Conservation (phyloP, 2,329 filamentous ascomycete genomes). For the Talaromyces sp. region DNA sequence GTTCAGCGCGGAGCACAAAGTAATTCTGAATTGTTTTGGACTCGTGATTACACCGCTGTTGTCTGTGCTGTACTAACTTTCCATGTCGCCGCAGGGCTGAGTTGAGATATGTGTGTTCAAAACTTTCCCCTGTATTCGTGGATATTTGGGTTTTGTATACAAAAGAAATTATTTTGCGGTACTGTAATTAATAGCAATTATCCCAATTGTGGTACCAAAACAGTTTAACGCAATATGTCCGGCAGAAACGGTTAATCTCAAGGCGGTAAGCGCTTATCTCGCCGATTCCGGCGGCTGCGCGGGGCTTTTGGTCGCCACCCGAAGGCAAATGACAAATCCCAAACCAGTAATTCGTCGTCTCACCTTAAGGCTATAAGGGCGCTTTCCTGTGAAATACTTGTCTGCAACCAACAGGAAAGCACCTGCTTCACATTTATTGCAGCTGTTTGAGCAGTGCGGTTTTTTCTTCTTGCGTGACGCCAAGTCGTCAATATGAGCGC, state of each 20-base stretch:
- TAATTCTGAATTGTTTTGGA: constrained; percentile 4
- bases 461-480: background rate
- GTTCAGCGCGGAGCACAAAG: constrained; percentile 25
- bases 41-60: background rate
- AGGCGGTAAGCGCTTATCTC: constrained; percentile 1
- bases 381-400: background rate
- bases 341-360: background rate
- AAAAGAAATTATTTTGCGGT: no score
- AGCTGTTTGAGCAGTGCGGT: background rate
- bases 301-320: background rate
- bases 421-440: background rate
- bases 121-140: no score
- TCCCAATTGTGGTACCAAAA: background rate
- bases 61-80: background rate
- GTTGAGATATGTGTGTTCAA: background rate
- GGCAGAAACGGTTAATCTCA: constrained; percentile 4
- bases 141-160: no score
- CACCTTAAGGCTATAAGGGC: background rate
- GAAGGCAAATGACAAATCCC: background rate
- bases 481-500: constrained; percentile 68
- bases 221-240: background rate
- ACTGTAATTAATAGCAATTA: background rate
- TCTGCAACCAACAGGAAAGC: background rate
- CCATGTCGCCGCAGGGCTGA: background rate
- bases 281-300: background rate